A percentile compares a stretch with the other conserved stretches of the same genome.
phyloP scores from a whole-genome alignment of 768 basidiomycete genomes.

The Saitozyma podzolica region DNA sequence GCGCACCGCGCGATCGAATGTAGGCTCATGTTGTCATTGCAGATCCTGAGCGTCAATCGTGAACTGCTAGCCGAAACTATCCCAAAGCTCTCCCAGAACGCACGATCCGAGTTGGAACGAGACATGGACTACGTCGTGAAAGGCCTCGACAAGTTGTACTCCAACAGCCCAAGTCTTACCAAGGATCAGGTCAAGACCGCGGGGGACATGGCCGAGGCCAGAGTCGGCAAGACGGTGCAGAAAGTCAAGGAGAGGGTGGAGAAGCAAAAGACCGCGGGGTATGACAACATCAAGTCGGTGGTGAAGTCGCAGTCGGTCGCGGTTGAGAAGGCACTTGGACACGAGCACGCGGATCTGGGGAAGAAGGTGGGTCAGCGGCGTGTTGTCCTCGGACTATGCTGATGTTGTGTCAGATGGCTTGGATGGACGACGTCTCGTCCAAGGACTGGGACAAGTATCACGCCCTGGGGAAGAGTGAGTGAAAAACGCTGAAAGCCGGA shows the following conservation, averaged over 20 bases:
- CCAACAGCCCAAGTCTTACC: conserved; percentile 24
- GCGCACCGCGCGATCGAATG: too few species aligned
- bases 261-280: conserved; percentile 13
- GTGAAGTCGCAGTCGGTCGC: conserved; percentile 11
- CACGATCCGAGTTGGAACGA: conserved; percentile 27
- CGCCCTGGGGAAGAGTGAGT: conserved; percentile 1
- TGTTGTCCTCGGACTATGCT: neutral
- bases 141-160: conserved; percentile 45
- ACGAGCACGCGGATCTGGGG: conserved; percentile 23
- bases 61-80: conserved; percentile 15
- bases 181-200: conserved; percentile 29
- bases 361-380: conserved; percentile 21
- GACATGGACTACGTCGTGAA: conserved; percentile 37
- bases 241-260: conserved; percentile 29
- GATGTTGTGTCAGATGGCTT: conserved; percentile 23
- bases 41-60: conserved; percentile 1
- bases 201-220: conserved; percentile 29
- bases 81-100: conserved; percentile 18
- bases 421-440: conserved; percentile 35
- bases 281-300: conserved; percentile 9
- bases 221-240: conserved; percentile 19
- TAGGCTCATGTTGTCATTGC: too few species aligned
- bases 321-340: conserved; percentile 19
- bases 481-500: too few species aligned
- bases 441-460: conserved; percentile 27